Conservation (phyloP, 2,329 filamentous ascomycete species). For the Pseudogymnoascus verrucosus region DNA sequence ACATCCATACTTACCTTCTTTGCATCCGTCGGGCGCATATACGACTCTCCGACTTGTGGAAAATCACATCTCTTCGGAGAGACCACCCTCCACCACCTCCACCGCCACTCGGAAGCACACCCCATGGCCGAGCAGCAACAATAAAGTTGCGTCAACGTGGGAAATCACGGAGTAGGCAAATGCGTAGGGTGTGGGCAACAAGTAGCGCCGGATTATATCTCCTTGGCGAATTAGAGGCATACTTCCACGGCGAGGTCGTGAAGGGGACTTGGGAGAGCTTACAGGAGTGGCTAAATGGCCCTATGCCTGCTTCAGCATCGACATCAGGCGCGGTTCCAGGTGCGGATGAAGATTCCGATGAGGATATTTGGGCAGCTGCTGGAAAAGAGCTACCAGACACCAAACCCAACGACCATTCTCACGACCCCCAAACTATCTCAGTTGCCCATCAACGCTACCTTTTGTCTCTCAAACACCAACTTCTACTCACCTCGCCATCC, state of each 20-base stretch:
- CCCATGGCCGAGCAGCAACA: slow-evolving; percentile 52
- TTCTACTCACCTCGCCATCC: slow-evolving; percentile 55
- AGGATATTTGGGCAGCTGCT: slow-evolving; percentile 37
- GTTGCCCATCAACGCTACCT: slow-evolving; percentile 74
- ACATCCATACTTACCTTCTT: slow-evolving; percentile 80
- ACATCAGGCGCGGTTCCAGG: slow-evolving; percentile 11
- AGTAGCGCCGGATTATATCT: slow-evolving; percentile 83
- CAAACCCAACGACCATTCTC: slow-evolving; percentile 29
- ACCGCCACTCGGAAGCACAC: slow-evolving; percentile 53
- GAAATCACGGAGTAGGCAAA: slow-evolving; percentile 52
- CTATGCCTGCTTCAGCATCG: slow-evolving; percentile 12
- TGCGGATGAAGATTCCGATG: slow-evolving; percentile 21
- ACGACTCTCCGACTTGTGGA: slow-evolving; percentile 79
- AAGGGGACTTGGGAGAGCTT: slow-evolving; percentile 75
- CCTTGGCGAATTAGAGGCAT: slow-evolving; percentile 76
- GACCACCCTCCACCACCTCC: slow-evolving; percentile 66
- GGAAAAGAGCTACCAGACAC: slow-evolving; percentile 15
- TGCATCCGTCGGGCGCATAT: slow-evolving; percentile 81
- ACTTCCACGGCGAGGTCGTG: slow-evolving; percentile 85
- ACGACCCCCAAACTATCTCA: slow-evolving; percentile 79
- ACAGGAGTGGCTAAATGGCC: slow-evolving; percentile 57
- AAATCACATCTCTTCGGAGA: slow-evolving; percentile 67
- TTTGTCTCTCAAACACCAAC: slow-evolving; percentile 53
- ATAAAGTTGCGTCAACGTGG: slow-evolving; percentile 55
- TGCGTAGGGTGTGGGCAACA: slow-evolving; percentile 85